Evolutionary conservation across 768 basidiomycete species (phyloP).

Genomic region (Lepiota brunneoincarnata): DNA sequence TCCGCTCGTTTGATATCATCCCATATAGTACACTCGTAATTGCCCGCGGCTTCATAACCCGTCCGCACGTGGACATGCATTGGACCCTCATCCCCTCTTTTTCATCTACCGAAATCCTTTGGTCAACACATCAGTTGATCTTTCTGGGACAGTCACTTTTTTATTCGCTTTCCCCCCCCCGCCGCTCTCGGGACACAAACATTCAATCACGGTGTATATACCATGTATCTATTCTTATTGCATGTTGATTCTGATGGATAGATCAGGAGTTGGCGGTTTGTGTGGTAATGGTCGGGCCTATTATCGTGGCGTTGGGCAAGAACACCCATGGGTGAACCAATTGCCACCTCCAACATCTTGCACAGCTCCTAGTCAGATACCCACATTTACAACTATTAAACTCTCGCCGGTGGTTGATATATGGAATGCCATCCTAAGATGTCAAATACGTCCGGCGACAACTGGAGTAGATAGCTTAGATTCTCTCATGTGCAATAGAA

Average conservation of each 20-base stretch:
- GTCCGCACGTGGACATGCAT: background rate
- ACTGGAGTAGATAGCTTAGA: too few relatives aligned
- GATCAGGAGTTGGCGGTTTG: too few relatives aligned
- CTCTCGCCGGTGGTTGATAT: too few relatives aligned
- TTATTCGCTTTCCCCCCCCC: background rate
- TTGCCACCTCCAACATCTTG: too few relatives aligned
- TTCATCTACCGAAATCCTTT: background rate
- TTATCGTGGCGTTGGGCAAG: too few relatives aligned
- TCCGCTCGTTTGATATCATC: background rate
- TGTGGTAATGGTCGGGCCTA: too few relatives aligned
- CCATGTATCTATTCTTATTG: constrained; percentile 7
- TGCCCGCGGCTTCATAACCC: background rate
- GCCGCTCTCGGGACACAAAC: background rate
- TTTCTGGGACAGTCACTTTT: background rate
- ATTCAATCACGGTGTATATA: background rate
- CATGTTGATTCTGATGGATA: background rate
- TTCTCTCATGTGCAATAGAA: too few relatives aligned
- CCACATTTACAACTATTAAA: too few relatives aligned
- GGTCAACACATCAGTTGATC: background rate
- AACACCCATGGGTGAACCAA: too few relatives aligned
- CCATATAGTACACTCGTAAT: background rate
- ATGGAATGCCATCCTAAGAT: too few relatives aligned
- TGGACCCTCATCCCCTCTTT: background rate
- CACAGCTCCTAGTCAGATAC: too few relatives aligned
- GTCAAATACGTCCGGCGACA: too few relatives aligned